A percentile compares a stretch with the other conserved stretches of the same genome.
phyloP scores from a whole-genome alignment of 805 yeast species.

The Yarrowia yakushimensis region DNA sequence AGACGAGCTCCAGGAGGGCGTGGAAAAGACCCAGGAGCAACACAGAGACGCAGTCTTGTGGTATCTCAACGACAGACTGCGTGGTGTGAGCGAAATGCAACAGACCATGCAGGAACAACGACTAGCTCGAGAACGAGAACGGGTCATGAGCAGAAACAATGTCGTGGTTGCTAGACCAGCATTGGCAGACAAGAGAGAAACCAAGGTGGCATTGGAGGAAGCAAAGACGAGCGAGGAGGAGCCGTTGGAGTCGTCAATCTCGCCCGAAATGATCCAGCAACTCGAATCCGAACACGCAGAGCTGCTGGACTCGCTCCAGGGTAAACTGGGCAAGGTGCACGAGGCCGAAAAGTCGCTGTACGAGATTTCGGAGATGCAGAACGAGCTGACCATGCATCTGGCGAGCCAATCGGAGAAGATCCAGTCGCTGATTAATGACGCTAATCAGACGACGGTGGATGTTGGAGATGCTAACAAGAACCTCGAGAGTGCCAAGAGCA shows the following conservation, averaged over 20 bases:
- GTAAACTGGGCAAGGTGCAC: conserved; percentile 39
- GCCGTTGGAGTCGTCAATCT: not conserved
- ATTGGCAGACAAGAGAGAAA: not conserved
- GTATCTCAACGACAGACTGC: conserved; percentile 37
- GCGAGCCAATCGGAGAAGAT: conserved; percentile 70
- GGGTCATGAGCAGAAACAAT: conserved; percentile 30
- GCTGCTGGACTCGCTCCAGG: conserved; percentile 39
- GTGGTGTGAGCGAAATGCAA: conserved; percentile 36
- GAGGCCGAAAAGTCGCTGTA: conserved; percentile 41
- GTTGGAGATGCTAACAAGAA: conserved; percentile 68
- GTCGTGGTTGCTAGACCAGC: not conserved
- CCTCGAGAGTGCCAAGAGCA: conserved; percentile 61
- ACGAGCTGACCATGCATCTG: conserved; percentile 70
- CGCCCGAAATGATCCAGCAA: conserved; percentile 33
- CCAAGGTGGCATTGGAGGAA: not conserved
- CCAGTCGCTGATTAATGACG: conserved; percentile 58
- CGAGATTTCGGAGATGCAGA: conserved; percentile 72
- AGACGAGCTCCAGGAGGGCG: conserved; percentile 34
- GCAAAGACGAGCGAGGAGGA: not conserved
- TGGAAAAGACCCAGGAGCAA: conserved; percentile 32
- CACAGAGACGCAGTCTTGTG: conserved; percentile 42
- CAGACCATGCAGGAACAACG: conserved; percentile 40
- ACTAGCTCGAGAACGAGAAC: conserved; percentile 34
- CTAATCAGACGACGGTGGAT: conserved; percentile 61
- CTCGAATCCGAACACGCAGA: conserved; percentile 39